These are phyloP conservation scores for Avena eriantha DNA, from an alignment of 176 grass and related monocot species.

Conservation along the genomic window DNA sequence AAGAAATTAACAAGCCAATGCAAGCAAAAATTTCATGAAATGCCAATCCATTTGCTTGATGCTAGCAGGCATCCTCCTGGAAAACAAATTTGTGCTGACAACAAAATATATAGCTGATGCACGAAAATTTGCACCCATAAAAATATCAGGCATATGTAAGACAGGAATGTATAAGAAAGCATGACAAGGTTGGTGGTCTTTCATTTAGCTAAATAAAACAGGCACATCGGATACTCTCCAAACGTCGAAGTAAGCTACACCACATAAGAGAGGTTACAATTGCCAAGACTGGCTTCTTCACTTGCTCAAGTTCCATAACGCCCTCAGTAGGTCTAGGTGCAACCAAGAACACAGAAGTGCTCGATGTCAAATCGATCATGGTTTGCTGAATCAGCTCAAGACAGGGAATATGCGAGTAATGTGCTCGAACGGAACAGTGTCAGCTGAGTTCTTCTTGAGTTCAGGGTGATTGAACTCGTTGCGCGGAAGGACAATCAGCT, in stretches of 20 bases:
- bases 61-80: background rate
- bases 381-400: constrained; percentile 67
- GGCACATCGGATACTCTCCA: background rate
- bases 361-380: constrained; percentile 24
- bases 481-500: constrained; percentile 73
- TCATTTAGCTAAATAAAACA: constrained; percentile 9
- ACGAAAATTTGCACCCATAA: background rate
- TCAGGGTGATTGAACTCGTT: constrained; percentile 92
- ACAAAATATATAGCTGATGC: background rate
- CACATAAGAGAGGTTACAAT: background rate
- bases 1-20: too few species aligned
- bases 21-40: too few species aligned
- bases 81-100: background rate
- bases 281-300: constrained; percentile 42
- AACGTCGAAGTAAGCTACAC: background rate
- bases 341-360: background rate
- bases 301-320: constrained; percentile 4
- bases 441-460: constrained; percentile 89
- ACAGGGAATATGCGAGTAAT: constrained; percentile 86
- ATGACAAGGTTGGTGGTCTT: background rate
- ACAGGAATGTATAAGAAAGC: background rate
- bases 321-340: background rate
- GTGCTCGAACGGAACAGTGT: constrained; percentile 78
- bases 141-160: background rate
- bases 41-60: background rate